Evolutionary conservation across 495 filamentous ascomycete genomes (phyloP).

Genomic region (Hypoxylon subgilvum): DNA sequence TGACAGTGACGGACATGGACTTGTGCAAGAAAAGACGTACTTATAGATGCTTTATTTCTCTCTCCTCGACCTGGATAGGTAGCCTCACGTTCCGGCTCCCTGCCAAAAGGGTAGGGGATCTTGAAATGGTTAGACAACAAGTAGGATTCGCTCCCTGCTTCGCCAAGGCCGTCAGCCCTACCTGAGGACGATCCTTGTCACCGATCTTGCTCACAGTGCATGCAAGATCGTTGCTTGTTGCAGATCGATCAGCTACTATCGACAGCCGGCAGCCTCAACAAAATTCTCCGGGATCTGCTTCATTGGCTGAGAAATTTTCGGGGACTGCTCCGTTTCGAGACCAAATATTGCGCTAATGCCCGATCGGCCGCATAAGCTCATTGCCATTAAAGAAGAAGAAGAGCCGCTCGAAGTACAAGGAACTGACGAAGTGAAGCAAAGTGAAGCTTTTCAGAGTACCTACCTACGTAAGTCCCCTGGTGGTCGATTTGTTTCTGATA

Average conservation of each 20-base stretch:
- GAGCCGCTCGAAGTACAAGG: slow-evolving; percentile 6
- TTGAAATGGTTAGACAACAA: no score
- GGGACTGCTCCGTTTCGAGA: slow-evolving; percentile 10
- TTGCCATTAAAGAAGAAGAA: slow-evolving; percentile 6
- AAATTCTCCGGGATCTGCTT: slow-evolving; percentile 14
- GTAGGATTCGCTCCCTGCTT: no score
- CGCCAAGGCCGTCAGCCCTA: slow-evolving; percentile 32
- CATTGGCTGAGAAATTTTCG: slow-evolving; percentile 18
- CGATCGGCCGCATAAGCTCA: slow-evolving; percentile 25
- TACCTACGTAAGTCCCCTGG: no score
- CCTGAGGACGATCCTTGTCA: slow-evolving; percentile 11
- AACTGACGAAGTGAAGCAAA: no score
- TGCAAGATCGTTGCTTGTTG: slow-evolving; percentile 23
- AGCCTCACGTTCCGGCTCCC: no score
- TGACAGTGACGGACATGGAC: no score
- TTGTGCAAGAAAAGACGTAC: no score
- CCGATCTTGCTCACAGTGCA: neutral
- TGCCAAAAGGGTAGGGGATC: no score
- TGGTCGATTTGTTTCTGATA: no score
- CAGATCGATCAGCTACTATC: slow-evolving; percentile 32
- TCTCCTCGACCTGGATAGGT: no score
- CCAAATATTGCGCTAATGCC: slow-evolving; percentile 22
- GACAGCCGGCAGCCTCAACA: slow-evolving; percentile 25
- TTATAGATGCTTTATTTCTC: no score
- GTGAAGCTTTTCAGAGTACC: neutral